A percentile compares a stretch with the other conserved stretches of the same genome.
Evolutionary conservation across 208 protist species (phyloP).

Genomic region (Acanthamoeba royreba): DNA sequence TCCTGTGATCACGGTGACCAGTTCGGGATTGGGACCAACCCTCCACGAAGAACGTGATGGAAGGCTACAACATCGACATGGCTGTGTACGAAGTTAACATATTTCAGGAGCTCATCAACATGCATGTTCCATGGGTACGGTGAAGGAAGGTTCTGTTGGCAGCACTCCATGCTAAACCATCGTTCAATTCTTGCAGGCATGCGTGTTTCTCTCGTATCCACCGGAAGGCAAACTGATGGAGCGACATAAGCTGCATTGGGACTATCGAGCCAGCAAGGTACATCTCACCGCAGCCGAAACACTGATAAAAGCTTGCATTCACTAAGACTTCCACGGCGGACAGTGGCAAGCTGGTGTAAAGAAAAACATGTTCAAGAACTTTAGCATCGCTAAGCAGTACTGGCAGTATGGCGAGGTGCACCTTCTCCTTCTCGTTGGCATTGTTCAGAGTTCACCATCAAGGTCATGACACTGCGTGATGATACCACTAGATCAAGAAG

Average conservation of each 20-base stretch:
- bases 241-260: neutral
- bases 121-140: neutral
- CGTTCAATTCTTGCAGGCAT: neutral
- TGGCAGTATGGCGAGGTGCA: conserved; percentile 8
- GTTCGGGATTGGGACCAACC: conserved; percentile 26
- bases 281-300: no score
- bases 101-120: conserved; percentile 9
- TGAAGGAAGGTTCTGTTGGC: no score
- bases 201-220: neutral
- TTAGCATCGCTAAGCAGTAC: conserved; percentile 7
- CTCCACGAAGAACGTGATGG: neutral
- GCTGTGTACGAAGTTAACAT: conserved; percentile 29
- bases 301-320: neutral
- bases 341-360: neutral
- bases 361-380: conserved; percentile 34
- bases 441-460: no score
- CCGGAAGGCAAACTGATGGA: neutral
- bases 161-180: no score
- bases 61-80: neutral
- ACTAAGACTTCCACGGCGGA: no score
- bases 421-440: neutral
- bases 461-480: no score
- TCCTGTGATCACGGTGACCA: neutral
- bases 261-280: conserved; percentile 12
- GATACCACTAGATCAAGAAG: neutral